A percentile compares a stretch with the other conserved stretches of the same genome.
phyloP scores from a whole-genome alignment of 176 grass and related monocot genomes.

The Oryza glumipatula region DNA sequence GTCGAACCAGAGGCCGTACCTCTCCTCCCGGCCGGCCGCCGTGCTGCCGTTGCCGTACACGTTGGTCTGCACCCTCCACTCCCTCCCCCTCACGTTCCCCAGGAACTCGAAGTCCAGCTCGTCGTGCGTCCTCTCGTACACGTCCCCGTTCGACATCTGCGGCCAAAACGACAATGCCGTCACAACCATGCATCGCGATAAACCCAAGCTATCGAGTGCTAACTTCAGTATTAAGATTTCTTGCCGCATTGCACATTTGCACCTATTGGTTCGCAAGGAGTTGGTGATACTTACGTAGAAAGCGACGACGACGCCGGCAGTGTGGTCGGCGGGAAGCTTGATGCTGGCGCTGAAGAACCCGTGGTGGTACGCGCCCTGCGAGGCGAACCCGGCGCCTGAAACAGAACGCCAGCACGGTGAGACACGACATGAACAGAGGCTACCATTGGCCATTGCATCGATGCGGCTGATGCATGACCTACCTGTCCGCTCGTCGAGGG shows the following conservation, averaged over 20 bases:
- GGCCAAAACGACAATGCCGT: neutral
- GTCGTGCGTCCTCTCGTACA: slow-evolving; percentile 87
- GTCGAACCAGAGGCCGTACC: slow-evolving; percentile 85
- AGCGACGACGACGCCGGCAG: slow-evolving; percentile 86
- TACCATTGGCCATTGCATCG: no score
- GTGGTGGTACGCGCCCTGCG: slow-evolving; percentile 66
- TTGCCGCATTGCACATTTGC: neutral
- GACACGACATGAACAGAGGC: neutral
- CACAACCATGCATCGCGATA: no score
- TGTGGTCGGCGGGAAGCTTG: slow-evolving; percentile 76
- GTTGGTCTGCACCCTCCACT: slow-evolving; percentile 93
- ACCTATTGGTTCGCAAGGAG: neutral
- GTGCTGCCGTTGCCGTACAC: slow-evolving; percentile 89
- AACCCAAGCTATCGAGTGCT: neutral
- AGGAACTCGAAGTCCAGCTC: slow-evolving; percentile 98
- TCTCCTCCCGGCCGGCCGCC: slow-evolving; percentile 67
- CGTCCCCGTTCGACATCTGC: slow-evolving; percentile 93
- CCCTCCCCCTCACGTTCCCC: slow-evolving; percentile 66
- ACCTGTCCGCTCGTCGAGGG: slow-evolving; percentile 87
- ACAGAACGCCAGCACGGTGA: neutral
- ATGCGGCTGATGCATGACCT: no score
- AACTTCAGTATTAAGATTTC: neutral
- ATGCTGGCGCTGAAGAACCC: slow-evolving; percentile 83
- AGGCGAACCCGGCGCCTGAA: slow-evolving; percentile 79
- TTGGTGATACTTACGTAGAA: slow-evolving; percentile 60